Evolutionary conservation across 1,284 basidiomycete species (phyloP).

Genomic region (Grifola frondosa): DNA sequence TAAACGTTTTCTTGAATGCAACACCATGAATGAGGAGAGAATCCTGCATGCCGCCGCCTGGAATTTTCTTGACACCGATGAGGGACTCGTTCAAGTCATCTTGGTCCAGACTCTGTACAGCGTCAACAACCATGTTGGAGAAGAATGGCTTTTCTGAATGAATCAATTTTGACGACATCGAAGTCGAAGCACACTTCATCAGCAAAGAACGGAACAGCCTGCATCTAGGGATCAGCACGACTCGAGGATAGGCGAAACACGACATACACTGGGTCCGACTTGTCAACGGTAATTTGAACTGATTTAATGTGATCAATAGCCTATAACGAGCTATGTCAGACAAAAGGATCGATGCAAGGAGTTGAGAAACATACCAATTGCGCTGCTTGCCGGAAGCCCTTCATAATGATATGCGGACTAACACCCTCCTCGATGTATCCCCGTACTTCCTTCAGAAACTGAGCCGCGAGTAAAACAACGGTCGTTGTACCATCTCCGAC

Average conservation of each 20-base stretch:
- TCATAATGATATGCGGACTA: constrained; percentile 97
- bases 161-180: constrained; percentile 99
- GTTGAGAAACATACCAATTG: constrained; percentile 64
- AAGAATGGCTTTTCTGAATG: constrained; percentile 99
- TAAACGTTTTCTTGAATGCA: constrained; percentile 99
- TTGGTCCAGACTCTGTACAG: constrained; percentile 91
- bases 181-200: constrained; percentile 95
- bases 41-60: constrained; percentile 99
- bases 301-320: constrained; percentile 86
- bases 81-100: constrained; percentile 93
- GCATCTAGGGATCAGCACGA: constrained; percentile 6
- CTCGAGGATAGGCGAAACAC: not conserved
- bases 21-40: constrained; percentile 88
- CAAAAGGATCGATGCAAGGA: constrained; percentile 11
- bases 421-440: constrained; percentile 97
- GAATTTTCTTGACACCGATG: constrained; percentile 98
- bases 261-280: constrained; percentile 83
- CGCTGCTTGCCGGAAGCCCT: constrained; percentile 89
- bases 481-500: constrained; percentile 98
- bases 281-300: constrained; percentile 90
- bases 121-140: constrained; percentile 98
- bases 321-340: constrained; percentile 42
- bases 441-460: constrained; percentile 91
- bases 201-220: constrained; percentile 93
- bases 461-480: constrained; percentile 92